Evolutionary conservation across 1,284 basidiomycete species (phyloP).

Genomic region (Boletus sp.): DNA sequence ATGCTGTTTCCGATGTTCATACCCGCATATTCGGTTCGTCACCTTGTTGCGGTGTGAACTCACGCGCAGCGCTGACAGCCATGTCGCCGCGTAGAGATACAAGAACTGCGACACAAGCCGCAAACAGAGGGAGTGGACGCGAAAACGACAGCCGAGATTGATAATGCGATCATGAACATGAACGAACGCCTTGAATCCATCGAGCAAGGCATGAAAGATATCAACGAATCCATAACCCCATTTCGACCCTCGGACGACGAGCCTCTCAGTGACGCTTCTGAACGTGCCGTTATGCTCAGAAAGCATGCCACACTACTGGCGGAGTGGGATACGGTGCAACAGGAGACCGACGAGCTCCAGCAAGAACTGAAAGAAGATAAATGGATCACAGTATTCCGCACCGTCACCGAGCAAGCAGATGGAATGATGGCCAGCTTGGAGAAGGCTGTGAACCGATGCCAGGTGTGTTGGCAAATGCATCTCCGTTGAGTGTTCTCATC

Average conservation of each 20-base stretch:
- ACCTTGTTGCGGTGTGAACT: conserved; percentile 2
- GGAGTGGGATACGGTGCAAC: conserved; percentile 80
- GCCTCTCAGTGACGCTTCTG: conserved; percentile 39
- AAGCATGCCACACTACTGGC: conserved; percentile 64
- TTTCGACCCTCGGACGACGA: conserved; percentile 48
- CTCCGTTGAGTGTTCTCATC: background rate
- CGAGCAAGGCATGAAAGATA: conserved; percentile 60
- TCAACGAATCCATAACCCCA: conserved; percentile 62
- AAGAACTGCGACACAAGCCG: conserved; percentile 78
- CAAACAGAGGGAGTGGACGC: conserved; percentile 52
- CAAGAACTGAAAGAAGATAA: conserved; percentile 95
- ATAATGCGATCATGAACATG: conserved; percentile 73
- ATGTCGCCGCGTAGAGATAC: conserved; percentile 55
- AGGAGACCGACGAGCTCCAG: conserved; percentile 76
- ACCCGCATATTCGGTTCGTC: conserved; percentile 76
- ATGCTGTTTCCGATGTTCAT: conserved; percentile 79
- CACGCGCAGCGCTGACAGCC: conserved; percentile 13
- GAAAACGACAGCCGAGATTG: conserved; percentile 64
- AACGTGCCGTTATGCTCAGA: conserved; percentile 54
- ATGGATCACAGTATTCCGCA: conserved; percentile 92
- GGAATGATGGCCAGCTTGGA: conserved; percentile 96
- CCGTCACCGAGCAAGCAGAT: conserved; percentile 87
- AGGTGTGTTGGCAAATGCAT: conserved; percentile 45
- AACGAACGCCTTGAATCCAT: conserved; percentile 78
- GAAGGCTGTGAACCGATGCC: conserved; percentile 82